phyloP scores from a whole-genome alignment of 148 eudicot species.

The Amaranthus cruentus region DNA sequence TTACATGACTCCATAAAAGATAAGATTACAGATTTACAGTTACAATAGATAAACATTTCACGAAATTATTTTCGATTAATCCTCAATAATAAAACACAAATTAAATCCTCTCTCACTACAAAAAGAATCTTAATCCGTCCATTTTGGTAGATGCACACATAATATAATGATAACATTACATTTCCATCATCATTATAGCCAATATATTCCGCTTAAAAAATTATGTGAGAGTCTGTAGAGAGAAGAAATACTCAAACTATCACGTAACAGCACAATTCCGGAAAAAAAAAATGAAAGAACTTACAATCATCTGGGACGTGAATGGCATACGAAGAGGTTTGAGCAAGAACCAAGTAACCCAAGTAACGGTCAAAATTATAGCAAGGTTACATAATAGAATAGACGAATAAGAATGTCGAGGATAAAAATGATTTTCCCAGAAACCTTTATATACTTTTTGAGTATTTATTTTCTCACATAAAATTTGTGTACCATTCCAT shows the following conservation, averaged over 20 bases:
- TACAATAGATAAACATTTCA: too few relatives aligned
- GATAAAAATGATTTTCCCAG: conserved; percentile 4
- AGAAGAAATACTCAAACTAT: too few relatives aligned
- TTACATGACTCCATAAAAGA: too few relatives aligned
- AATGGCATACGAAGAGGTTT: conserved; percentile 26
- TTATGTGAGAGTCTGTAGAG: too few relatives aligned
- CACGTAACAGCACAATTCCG: background rate
- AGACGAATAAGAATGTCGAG: background rate
- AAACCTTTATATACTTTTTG: background rate
- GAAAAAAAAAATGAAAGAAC: background rate
- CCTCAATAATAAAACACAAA: too few relatives aligned
- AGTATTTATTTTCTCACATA: background rate
- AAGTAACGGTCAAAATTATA: conserved; percentile 6
- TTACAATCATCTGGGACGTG: conserved; percentile 20
- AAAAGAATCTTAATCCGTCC: too few relatives aligned
- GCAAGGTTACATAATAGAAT: conserved; percentile 2
- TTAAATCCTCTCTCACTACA: too few relatives aligned
- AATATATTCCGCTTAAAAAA: background rate
- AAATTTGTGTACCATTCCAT: background rate
- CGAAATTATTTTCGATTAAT: too few relatives aligned
- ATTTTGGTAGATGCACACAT: too few relatives aligned
- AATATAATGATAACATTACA: too few relatives aligned
- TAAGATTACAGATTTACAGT: too few relatives aligned
- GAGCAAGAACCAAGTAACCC: conserved; percentile 10
- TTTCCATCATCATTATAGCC: too few relatives aligned